A percentile compares a stretch with the other conserved stretches of the same genome.
These are phyloP conservation scores for Epichloe amarillans DNA, from an alignment of 2,329 filamentous ascomycete species.

Conservation along the genomic window DNA sequence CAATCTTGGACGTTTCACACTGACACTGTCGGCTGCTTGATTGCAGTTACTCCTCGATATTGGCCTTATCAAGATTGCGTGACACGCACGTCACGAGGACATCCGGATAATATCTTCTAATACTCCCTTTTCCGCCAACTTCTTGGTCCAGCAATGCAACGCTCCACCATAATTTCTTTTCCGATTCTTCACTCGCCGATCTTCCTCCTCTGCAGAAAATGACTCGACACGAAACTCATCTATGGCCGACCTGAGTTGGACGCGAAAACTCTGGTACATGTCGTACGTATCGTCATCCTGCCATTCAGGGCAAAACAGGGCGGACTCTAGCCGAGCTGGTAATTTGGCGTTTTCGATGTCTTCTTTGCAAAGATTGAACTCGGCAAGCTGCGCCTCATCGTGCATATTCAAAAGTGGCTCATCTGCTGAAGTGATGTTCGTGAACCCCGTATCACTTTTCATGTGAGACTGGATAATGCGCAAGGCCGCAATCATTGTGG, in stretches of 20 bases:
- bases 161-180: conserved; percentile 57
- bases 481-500: conserved; percentile 27
- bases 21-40: background rate
- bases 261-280: conserved; percentile 25
- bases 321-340: conserved; percentile 7
- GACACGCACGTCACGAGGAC: conserved; percentile 5
- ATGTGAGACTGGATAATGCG: conserved; percentile 22
- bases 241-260: conserved; percentile 28
- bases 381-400: conserved; percentile 13
- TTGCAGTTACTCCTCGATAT: background rate
- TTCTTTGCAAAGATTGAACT: conserved; percentile 16
- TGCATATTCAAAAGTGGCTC: conserved; percentile 11
- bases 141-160: conserved; percentile 55
- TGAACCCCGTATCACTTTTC: conserved; percentile 10
- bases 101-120: conserved; percentile 31
- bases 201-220: conserved; percentile 30
- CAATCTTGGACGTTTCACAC: background rate
- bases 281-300: conserved; percentile 16
- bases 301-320: conserved; percentile 6
- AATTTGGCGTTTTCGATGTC: conserved; percentile 13
- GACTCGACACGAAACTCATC: conserved; percentile 36
- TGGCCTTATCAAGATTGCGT: too few species aligned
- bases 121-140: conserved; percentile 52
- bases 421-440: conserved; percentile 12
- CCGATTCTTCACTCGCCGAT: conserved; percentile 38